Base-by-base conservation (phyloP, 371 early-diverging fungal species). In the Mortierella sp. region DNA sequence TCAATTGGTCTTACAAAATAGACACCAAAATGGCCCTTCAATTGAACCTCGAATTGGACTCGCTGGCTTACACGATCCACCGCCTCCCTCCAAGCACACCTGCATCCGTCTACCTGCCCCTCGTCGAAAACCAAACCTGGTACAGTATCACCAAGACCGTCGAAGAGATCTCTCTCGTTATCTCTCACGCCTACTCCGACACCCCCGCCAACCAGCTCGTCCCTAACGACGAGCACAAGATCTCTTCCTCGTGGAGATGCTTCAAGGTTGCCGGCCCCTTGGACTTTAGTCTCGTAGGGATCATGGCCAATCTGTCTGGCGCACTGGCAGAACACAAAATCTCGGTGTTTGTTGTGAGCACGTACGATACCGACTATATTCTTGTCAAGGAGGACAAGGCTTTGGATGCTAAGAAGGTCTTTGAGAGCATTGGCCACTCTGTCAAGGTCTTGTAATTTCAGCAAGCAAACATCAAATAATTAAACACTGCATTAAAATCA, bases 291-390 rank as follows among this genome's bases (percentile, higher is more conserved):
- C 83, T 94, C n/a, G 93, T 95, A 8, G 96, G 96, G 34, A 93
- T 96, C 68, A 81, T 96, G 74, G 92, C 93, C 8, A 78, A 88
- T 38, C 82, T 96, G 45, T 84, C 94, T 0, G 87, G 89, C 8
- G 91, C 92, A 0, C 80, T 96, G 26, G 93, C 92, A 45, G 88
- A 92, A 6, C 85, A 89, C 48, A 80, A 85, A 24, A 91, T 96
- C 19, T 91, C 95, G 3, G 90, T 96, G 2, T 96, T 95, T 90
- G 95, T 91, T 1, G 91, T 95, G 3, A 92, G 93, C 75, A 96
- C 96, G 0, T 96, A 88, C 75, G 95, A 96, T 80, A 96, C 96
- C 0, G 96, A 96, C 78, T 96, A 94, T 78, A 84, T 96, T 16
- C 88, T 95, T 65, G 93, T 96, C 57, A 95, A 94, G 77, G 76